Evolutionary conservation across 441 rosid genomes (phyloP), one percentile per base, ranked within the genome.

Genomic region (Raphanus hybrid): DNA sequence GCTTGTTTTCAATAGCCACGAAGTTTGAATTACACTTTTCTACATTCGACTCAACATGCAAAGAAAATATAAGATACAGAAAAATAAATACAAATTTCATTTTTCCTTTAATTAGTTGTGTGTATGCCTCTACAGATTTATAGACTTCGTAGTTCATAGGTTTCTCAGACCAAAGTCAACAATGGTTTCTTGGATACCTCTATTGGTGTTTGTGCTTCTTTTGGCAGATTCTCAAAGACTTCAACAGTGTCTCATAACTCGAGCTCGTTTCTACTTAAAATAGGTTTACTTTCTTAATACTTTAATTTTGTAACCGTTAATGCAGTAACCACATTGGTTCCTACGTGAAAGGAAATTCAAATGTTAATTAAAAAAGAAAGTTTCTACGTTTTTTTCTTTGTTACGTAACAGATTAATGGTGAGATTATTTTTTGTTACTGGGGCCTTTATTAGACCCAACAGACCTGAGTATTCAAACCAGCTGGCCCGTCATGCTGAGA

Each of bases 1-100:
- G 60, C 41, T 27, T 45, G 59, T 71, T 71, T 61, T 45, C 60
- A 61, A 71, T 10, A 61, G 57, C 12, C 15, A 71, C 7, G 0
- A 43, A 61, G 8, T 71, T 61, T 61, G 61, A 29, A 10, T 0
- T 12, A 52, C 75, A 61, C 14, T 3, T 15, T 1, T 23, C 57
- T 71, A 14, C 67, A 61, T 43, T 60, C 29, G 18, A 61, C 11
- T 8, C 45, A 61, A 60, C 34, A 43, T 18, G 20, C 1, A 23
- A 59, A 39, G 35, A 10, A 71, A 43, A 14, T 41, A 41, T 60
- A 43, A 60, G 6, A 60, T 12, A 45, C 9, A 71, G 3, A 3
- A 71, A 14, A 45, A 35, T 6, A 16, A 10, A 45, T 48, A 48
- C 57, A 32, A 48, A 32, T 2, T 62, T 62, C 75, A 72, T 52